Evolutionary conservation across 2,329 filamentous ascomycete species (phyloP), one percentile per base, ranked within the genome.

Genomic region (Colletotrichum nymphaeae): DNA sequence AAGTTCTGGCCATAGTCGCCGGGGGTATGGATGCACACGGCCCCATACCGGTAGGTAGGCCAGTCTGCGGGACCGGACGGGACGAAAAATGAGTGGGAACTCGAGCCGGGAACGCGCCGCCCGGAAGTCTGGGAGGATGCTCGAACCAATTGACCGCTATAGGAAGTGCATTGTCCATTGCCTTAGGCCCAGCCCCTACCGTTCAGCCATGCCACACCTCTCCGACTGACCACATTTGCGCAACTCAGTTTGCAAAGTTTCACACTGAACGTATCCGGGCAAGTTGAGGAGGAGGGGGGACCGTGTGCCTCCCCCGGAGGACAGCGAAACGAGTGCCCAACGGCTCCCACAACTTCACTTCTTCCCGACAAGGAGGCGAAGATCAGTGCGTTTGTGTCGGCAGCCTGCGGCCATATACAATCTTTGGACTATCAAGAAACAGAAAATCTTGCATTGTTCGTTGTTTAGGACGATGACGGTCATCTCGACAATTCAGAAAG

Each of bases 401-500:
- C 12, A 16, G 4, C 19, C 46, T 28, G 46, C 7, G 46, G 46
- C n/a, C 12, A n/a, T 42, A 28, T 26, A 46, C 60, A 16, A 26
- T 19, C 14, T 19, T 42, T 42, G 37, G 16, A 19, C 14, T 19
- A 42, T 42, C 37, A 42, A 14, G 6, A 42, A 28, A 42, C 22
- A 30, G 14, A 4, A 7, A 28, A 37, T n/a, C 19, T 49, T 49
- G 11, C 63, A 57, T 65, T n/a, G 9, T 19, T 1, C 19, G 8
- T 19, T 24, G 22, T 11, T 46, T 57, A 24, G 52, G 63, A 57
- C 63, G 63, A 65, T 65, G 63, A 57, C 52, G 63, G 37, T 32
- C 35, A n/a, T 46, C 52, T 16, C 22, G 24, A 28, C 12, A 19
- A 12, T 49, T n/a, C 28, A n/a, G n/a, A n/a, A 22, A 24, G 7